A percentile compares a stretch with the other conserved stretches of the same genome.
Evolutionary conservation across 2,329 filamentous ascomycete species (phyloP).

Genomic region (Botrytis elliptica): DNA sequence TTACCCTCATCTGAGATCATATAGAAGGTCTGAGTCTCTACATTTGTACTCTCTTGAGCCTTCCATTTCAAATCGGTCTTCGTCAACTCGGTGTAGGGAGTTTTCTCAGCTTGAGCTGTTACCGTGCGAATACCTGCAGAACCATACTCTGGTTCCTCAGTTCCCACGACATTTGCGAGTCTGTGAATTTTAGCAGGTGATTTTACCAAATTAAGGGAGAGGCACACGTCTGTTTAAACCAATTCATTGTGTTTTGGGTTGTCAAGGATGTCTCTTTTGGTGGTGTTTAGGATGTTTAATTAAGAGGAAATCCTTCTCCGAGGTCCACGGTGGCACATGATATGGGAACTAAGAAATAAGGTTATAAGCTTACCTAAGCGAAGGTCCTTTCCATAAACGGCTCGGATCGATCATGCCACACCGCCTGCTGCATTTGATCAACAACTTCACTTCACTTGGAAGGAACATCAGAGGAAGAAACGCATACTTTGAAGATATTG

Average conservation of each 20-base stretch:
- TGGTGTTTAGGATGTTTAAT: constrained; percentile 8
- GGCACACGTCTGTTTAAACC: constrained; percentile 23
- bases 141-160: constrained; percentile 94
- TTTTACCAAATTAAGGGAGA: constrained; percentile 6
- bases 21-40: constrained; percentile 97
- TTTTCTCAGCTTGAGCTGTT: constrained; percentile 72
- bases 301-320: constrained; percentile 16
- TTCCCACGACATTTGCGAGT: constrained; percentile 82
- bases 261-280: constrained; percentile 13
- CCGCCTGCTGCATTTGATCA: background rate
- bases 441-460: background rate
- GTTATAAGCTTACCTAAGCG: background rate
- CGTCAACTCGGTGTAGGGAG: constrained; percentile 75
- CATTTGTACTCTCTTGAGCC: constrained; percentile 76
- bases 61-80: constrained; percentile 82
- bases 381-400: background rate
- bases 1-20: constrained; percentile 75
- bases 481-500: background rate
- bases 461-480: background rate
- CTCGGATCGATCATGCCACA: background rate
- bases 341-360: constrained; percentile 2
- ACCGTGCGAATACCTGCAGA: constrained; percentile 84
- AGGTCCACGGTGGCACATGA: constrained; percentile 14
- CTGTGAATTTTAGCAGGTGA: constrained; percentile 41
- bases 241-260: constrained; percentile 20